A percentile compares a stretch with the other conserved stretches of the same genome.
These are phyloP conservation scores for Macaranga tanarius DNA, from an alignment of 441 rosid species.

Conservation along the genomic window DNA sequence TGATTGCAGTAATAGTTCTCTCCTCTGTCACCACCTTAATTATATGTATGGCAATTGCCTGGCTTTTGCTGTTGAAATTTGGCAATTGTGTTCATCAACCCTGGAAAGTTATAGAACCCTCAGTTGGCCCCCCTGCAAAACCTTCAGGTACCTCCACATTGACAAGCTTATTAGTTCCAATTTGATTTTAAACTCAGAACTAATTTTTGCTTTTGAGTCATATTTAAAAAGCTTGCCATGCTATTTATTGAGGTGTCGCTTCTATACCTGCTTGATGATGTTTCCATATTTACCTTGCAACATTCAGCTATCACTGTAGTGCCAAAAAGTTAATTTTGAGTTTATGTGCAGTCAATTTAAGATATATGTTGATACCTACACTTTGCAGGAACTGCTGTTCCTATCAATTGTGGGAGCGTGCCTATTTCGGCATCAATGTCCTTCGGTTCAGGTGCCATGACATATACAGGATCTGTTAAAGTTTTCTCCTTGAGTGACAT, in stretches of 20 bases:
- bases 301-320: neutral
- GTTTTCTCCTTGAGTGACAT: constrained; percentile 49
- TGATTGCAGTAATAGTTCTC: constrained; percentile 43
- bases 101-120: constrained; percentile 28
- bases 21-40: constrained; percentile 47
- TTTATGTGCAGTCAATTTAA: neutral
- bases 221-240: neutral
- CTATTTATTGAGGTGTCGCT: neutral
- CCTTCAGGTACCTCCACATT: constrained; percentile 42
- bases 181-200: neutral
- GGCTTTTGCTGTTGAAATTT: constrained; percentile 43
- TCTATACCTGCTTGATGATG: neutral
- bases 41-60: constrained; percentile 37
- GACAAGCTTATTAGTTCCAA: neutral
- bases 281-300: neutral
- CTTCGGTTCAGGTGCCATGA: constrained; percentile 43
- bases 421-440: constrained; percentile 38
- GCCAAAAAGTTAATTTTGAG: neutral
- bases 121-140: constrained; percentile 31
- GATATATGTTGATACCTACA: constrained; percentile 6
- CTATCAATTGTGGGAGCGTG: constrained; percentile 30
- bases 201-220: neutral
- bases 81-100: constrained; percentile 29
- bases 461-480: constrained; percentile 61
- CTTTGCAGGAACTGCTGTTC: constrained; percentile 36